These are phyloP conservation scores for Nemania sp. DNA, from an alignment of 2,329 filamentous ascomycete genomes.

Conservation along the genomic window DNA sequence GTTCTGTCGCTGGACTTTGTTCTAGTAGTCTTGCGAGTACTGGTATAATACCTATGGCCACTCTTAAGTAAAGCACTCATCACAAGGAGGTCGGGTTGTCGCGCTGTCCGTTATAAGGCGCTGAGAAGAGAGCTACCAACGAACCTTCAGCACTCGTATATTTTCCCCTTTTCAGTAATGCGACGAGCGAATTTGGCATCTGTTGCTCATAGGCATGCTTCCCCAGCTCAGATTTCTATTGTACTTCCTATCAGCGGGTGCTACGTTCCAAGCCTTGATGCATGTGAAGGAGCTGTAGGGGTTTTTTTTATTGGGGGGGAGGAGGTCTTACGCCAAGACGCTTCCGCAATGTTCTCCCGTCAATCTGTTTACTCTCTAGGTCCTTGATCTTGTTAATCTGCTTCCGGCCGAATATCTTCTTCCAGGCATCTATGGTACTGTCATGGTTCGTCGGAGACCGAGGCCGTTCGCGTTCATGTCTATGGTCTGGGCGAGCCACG, in stretches of 20 bases:
- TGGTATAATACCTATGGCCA: conserved; percentile 58
- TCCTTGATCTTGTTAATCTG: conserved; percentile 5
- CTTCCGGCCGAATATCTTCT: conserved; percentile 35
- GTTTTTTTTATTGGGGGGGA: too few species aligned
- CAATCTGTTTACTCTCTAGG: background rate
- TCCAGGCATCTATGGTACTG: conserved; percentile 40
- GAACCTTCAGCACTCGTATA: conserved; percentile 59
- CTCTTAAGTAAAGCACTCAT: background rate
- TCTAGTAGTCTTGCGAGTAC: conserved; percentile 67
- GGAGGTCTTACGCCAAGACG: conserved; percentile 28
- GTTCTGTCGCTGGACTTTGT: conserved; percentile 65
- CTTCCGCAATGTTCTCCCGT: conserved; percentile 8
- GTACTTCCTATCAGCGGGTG: background rate
- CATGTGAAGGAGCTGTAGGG: background rate
- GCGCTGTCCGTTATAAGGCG: background rate
- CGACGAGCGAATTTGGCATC: conserved; percentile 73
- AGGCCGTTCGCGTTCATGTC: background rate
- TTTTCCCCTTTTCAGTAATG: conserved; percentile 63
- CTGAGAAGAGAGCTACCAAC: background rate
- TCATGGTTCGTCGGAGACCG: conserved; percentile 21
- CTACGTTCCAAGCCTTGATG: background rate
- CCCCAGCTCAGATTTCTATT: conserved; percentile 66
- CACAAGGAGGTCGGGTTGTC: background rate
- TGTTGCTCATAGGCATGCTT: conserved; percentile 72
- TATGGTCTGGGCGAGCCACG: conserved; percentile 8